Evolutionary conservation across 805 yeast genomes (phyloP), one percentile per base, ranked within the genome.

Genomic region (Metschnikowia orientalis): DNA sequence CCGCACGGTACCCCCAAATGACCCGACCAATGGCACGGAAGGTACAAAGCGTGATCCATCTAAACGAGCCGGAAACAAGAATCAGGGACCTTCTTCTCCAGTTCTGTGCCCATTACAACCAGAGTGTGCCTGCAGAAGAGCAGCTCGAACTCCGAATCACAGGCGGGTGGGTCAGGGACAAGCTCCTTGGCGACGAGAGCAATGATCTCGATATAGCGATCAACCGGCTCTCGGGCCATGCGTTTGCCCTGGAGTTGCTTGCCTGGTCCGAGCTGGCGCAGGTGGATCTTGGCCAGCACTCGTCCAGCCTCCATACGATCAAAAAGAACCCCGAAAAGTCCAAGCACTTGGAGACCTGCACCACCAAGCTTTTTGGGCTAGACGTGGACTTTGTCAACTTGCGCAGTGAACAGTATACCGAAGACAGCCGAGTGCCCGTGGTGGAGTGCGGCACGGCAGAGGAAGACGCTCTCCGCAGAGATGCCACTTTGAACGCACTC

Each of bases 131-230:
- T 12, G 30, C 33, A 8, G 32, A 45, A 41, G 23, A 51, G 12
- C 49, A 42, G n/a, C 53, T 81, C 7, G 79, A 71, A 26, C 66
- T 84, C 9, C 58, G 98, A 40, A 84, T 92, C 45, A 89, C 97
- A 0, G 98, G 98, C 21, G 98, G 98, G 0, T 90, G 98, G 98
- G 98, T 92, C 2, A 72, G 98, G 47, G 98, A 92, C 57, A 92
- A 92, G 59, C 63, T 92, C 18, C 63, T 92, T 18, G 95, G 95
- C 0, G 69, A 71, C 28, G 77, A 75, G 14, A 79, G 90, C 25
- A 79, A 90, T 51, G 99, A 92, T 56, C 67, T 92, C 18, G 99
- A 92, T 50, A 85, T 92, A 29, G 97, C 97, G 5, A 77, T 92
- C 29, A 88, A 92, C 56, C 69, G 69, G 34, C 61, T 86, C 51